Percentiles rank a stretch among this genome's conserved stretches.
phyloP scores from a whole-genome alignment of 2,329 filamentous ascomycete genomes.

The Graphium sp. region DNA sequence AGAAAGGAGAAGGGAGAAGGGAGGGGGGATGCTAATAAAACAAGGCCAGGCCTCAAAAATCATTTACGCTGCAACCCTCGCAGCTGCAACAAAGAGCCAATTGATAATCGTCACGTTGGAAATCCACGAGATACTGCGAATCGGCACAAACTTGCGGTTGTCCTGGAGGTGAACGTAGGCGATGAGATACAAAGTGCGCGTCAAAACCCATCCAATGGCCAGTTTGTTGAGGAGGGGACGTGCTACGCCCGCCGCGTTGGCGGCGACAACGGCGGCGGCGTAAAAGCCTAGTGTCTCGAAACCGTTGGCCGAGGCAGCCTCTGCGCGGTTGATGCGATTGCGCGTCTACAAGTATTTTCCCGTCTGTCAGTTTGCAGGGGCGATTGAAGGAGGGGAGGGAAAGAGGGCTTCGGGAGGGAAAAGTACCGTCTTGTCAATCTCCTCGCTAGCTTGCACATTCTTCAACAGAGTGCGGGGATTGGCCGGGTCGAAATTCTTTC shows the following conservation, averaged over 20 bases:
- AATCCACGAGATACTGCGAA: conserved; percentile 21
- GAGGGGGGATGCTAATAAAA: not conserved
- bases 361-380: conserved; percentile 7
- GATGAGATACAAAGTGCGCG: conserved; percentile 21
- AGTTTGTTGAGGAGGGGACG: conserved; percentile 20
- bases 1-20: not conserved
- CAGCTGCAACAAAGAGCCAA: conserved; percentile 23
- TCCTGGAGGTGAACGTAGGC: conserved; percentile 25
- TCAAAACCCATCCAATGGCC: conserved; percentile 19
- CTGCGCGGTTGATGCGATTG: conserved; percentile 33
- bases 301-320: conserved; percentile 27
- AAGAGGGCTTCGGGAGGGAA: conserved; percentile 2
- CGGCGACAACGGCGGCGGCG: conserved; percentile 24
- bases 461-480: conserved; percentile 22
- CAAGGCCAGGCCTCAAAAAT: not conserved
- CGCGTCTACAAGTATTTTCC: conserved; percentile 22
- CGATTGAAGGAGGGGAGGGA: too few relatives aligned
- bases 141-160: conserved; percentile 16
- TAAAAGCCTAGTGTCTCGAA: conserved; percentile 26
- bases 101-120: conserved; percentile 15
- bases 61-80: conserved; percentile 10
- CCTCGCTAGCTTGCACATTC: conserved; percentile 14
- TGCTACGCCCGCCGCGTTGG: conserved; percentile 23
- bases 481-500: conserved; percentile 17
- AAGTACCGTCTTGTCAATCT: conserved; percentile 13